phyloP scores from a whole-genome alignment of 495 filamentous ascomycete genomes.

The Talaromyces nanjingensis region DNA sequence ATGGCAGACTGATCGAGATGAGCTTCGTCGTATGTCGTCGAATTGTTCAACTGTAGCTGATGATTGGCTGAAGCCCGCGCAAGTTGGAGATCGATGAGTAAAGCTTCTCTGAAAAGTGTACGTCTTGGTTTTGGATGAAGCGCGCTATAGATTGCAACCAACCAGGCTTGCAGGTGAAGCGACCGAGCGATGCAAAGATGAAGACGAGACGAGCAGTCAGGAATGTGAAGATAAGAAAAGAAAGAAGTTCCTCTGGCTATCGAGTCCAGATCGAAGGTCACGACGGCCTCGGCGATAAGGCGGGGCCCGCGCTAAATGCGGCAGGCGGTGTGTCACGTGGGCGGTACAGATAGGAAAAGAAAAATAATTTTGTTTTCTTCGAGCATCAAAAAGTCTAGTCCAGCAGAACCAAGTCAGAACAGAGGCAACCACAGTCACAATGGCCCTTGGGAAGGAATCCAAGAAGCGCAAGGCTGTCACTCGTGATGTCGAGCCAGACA shows the following conservation, averaged over 20 bases:
- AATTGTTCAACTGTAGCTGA: not conserved
- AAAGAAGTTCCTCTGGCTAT: not conserved
- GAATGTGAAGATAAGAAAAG: not conserved
- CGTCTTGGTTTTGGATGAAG: not conserved
- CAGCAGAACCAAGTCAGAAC: not conserved
- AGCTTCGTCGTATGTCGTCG: not conserved
- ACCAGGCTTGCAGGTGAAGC: not conserved
- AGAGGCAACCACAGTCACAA: constrained; percentile 14
- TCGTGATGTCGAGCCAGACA: constrained; percentile 43
- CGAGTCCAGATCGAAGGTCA: not conserved
- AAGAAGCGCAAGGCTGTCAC: constrained; percentile 56
- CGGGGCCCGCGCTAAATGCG: not conserved
- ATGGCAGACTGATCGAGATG: not conserved
- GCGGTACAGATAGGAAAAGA: constrained; percentile 28
- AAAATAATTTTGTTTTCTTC: constrained; percentile 18
- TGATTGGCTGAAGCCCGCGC: not conserved
- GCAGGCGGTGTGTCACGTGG: constrained; percentile 37
- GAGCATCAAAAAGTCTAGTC: not conserved
- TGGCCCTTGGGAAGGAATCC: constrained; percentile 32
- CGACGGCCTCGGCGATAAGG: not conserved
- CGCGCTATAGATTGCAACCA: not conserved
- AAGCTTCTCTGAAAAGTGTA: not conserved
- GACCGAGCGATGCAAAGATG: not conserved
- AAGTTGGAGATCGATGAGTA: not conserved
- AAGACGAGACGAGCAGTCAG: not conserved